Base-by-base conservation (phyloP, 1,284 basidiomycete genomes). In the Pseudozyma pruni region DNA sequence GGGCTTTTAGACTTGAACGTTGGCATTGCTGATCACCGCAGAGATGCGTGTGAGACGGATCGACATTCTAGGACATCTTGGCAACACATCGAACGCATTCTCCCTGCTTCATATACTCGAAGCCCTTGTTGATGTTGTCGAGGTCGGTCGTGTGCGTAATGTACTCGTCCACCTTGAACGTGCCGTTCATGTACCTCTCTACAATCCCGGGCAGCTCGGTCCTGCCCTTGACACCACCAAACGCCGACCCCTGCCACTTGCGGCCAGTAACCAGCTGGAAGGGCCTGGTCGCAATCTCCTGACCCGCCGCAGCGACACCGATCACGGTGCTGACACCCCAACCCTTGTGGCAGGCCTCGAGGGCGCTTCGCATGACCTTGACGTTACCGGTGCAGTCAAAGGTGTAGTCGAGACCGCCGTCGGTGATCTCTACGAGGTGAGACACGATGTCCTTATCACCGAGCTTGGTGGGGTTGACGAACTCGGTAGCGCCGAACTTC, bases 201-300 rank as follows among this genome's bases (percentile, higher is more conserved):
- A 79, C 74, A 25, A 81, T 42, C 22, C 78, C 80, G 6, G 79
- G 78, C 51, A 76, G 60, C 84, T 98, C 94, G 34, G 94, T 93
- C 58, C 95, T 89, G 39, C 95, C 96, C 86, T 98, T 98, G 73
- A 98, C 94, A 67, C 96, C 96, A 72, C 96, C 96, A 77, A 98
- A 99, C 0, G 96, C 96, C 39, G 88, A 87, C 41, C 96, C 96
- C 80, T 94, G 90, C 95, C 96, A 98, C 55, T 89, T 90, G 93
- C 96, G 90, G 57, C 96, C 96, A 49, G 96, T 98, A 27, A 93
- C 87, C 41, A 88, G 85, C 81, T 89, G 87, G 82, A 82, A 82
- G 87, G 95, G 95, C 67, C 96, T 87, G 44, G 96, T 98, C 10
- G 92, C 89, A 78, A 99, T 98, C 84, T 99, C 95, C 81, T 96